Conservation (phyloP, 805 yeast genomes). For the Suhomyces xylopsoci region DNA sequence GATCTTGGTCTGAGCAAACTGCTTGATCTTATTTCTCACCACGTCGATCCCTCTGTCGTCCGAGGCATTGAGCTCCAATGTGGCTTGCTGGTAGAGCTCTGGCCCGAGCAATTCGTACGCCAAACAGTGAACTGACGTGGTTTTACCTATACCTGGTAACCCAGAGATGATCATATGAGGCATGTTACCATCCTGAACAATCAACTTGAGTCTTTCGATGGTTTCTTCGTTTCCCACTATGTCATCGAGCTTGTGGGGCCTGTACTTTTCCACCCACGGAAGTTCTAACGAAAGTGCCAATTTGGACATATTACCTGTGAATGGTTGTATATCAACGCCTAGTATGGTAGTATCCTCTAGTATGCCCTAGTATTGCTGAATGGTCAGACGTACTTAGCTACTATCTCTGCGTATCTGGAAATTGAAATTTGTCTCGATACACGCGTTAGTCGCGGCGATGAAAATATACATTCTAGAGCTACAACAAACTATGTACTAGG, state of each 20-base stretch:
- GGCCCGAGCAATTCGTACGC: constrained; percentile 79
- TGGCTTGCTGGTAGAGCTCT: constrained; percentile 70
- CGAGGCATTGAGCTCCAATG: constrained; percentile 89
- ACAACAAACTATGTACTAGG: background rate
- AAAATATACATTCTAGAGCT: background rate
- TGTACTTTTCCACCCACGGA: constrained; percentile 86
- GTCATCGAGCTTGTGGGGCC: constrained; percentile 76
- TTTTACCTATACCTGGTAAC: constrained; percentile 95
- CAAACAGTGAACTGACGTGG: constrained; percentile 88
- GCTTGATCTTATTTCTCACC: constrained; percentile 89
- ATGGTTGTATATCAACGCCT: background rate
- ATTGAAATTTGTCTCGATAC: background rate
- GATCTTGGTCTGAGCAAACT: constrained; percentile 93
- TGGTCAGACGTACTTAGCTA: background rate
- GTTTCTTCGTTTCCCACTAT: constrained; percentile 94
- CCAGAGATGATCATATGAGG: constrained; percentile 97
- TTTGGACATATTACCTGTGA: constrained; percentile 5
- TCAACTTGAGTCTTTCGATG: constrained; percentile 73
- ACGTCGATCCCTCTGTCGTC: constrained; percentile 98
- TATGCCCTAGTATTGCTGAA: background rate
- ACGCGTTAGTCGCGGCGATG: background rate
- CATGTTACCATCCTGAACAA: constrained; percentile 92
- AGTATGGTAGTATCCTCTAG: background rate
- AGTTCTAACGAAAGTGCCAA: constrained; percentile 26
- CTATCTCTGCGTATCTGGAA: background rate